These are phyloP conservation scores for Solanum infundibuliforme DNA, from an alignment of 257 asterid genomes.

Conservation along the genomic window DNA sequence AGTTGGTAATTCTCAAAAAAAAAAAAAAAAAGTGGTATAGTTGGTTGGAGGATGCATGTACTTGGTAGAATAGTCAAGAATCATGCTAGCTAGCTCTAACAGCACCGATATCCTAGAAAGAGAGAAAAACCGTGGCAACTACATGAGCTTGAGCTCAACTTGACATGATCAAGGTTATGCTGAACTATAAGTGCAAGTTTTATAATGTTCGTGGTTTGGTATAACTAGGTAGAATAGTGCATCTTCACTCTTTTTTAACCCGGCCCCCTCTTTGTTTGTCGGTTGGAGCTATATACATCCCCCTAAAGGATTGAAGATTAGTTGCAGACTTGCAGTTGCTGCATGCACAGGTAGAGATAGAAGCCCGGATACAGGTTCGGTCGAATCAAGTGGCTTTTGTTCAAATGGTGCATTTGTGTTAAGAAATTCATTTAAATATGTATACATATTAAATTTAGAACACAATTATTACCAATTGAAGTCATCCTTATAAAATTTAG, in stretches of 20 bases:
- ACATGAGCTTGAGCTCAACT: background rate
- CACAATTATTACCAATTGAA: background rate
- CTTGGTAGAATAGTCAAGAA: background rate
- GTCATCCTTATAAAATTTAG: background rate
- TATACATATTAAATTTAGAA: background rate
- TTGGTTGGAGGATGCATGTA: background rate
- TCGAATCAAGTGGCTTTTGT: background rate
- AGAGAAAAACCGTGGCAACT: background rate
- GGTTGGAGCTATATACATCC: background rate
- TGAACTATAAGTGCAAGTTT: background rate
- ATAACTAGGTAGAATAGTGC: background rate
- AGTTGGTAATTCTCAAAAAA: background rate
- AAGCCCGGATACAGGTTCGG: accelerated
- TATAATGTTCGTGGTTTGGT: background rate
- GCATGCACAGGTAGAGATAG: background rate
- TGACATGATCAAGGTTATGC: background rate
- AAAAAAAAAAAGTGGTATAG: background rate
- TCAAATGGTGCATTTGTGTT: background rate
- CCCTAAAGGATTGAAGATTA: background rate
- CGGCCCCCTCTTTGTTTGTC: too few relatives aligned
- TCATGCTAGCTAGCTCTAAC: background rate
- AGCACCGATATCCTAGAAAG: background rate
- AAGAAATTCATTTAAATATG: background rate
- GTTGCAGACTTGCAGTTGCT: background rate
- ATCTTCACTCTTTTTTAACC: background rate